Percentiles rank a stretch among this genome's conserved stretches.
These are phyloP conservation scores for Camellia granthamiana DNA, from an alignment of 148 eudicot genomes.

Conservation along the genomic window DNA sequence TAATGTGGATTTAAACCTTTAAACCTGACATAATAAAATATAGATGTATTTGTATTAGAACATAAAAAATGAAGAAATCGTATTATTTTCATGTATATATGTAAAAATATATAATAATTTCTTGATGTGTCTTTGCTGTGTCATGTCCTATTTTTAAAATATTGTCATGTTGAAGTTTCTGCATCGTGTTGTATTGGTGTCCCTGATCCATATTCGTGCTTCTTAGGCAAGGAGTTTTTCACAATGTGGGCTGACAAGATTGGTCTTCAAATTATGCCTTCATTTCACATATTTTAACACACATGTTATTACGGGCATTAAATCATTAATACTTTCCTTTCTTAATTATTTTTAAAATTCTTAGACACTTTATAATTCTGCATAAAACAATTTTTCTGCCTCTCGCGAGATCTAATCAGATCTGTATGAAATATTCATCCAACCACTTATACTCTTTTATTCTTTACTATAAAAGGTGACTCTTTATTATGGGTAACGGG, in stretches of 20 bases:
- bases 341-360: background rate
- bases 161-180: too few species aligned
- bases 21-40: too few species aligned
- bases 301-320: background rate
- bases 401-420: background rate
- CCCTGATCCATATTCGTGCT: too few species aligned
- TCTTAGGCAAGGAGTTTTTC: too few species aligned
- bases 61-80: too few species aligned
- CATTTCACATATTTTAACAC: background rate
- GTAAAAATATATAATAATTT: too few species aligned
- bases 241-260: background rate
- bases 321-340: background rate
- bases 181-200: too few species aligned
- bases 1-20: too few species aligned
- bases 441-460: background rate
- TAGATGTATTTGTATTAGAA: constrained; percentile 19
- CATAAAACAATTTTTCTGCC: background rate
- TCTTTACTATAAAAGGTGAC: background rate
- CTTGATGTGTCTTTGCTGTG: too few species aligned
- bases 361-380: background rate
- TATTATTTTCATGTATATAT: too few species aligned
- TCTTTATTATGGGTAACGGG: background rate
- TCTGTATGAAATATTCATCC: background rate
- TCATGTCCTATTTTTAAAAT: too few species aligned
- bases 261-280: background rate